Evolutionary conservation across 2,329 filamentous ascomycete species (phyloP).

Genomic region (Alternaria longipes): DNA sequence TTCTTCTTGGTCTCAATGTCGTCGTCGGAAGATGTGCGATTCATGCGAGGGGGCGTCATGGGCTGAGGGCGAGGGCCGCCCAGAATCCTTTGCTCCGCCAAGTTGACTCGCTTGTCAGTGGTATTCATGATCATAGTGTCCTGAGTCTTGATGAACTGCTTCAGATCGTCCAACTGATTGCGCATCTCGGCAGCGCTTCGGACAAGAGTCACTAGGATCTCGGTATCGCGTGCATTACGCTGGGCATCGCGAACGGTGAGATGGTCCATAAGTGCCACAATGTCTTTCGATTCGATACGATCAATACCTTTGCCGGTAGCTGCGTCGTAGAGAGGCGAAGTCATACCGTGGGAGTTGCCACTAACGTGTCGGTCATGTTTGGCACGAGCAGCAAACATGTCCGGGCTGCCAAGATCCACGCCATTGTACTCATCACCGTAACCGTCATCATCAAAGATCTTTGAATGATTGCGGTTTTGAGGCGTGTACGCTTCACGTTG

Average conservation of each 20-base stretch:
- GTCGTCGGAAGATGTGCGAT: conserved; percentile 61
- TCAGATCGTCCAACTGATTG: conserved; percentile 94
- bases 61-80: conserved; percentile 85
- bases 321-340: conserved; percentile 88
- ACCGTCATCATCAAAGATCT: conserved; percentile 65
- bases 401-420: conserved; percentile 52
- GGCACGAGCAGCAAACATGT: conserved; percentile 56
- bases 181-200: conserved; percentile 96
- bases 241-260: conserved; percentile 97
- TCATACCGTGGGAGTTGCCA: conserved; percentile 91
- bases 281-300: conserved; percentile 93
- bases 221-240: conserved; percentile 93
- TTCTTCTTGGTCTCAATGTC: conserved; percentile 79
- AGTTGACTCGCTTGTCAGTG: conserved; percentile 87
- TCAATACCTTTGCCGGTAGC: conserved; percentile 88
- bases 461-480: conserved; percentile 56
- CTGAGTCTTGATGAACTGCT: conserved; percentile 87
- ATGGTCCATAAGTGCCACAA: conserved; percentile 97
- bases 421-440: conserved; percentile 61
- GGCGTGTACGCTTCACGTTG: conserved; percentile 63
- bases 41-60: conserved; percentile 63
- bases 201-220: conserved; percentile 93
- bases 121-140: conserved; percentile 88
- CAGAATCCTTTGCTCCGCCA: conserved; percentile 81
- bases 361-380: conserved; percentile 74